These are phyloP conservation scores for Solanum dulcamara DNA, from an alignment of 257 asterid species.

Conservation along the genomic window DNA sequence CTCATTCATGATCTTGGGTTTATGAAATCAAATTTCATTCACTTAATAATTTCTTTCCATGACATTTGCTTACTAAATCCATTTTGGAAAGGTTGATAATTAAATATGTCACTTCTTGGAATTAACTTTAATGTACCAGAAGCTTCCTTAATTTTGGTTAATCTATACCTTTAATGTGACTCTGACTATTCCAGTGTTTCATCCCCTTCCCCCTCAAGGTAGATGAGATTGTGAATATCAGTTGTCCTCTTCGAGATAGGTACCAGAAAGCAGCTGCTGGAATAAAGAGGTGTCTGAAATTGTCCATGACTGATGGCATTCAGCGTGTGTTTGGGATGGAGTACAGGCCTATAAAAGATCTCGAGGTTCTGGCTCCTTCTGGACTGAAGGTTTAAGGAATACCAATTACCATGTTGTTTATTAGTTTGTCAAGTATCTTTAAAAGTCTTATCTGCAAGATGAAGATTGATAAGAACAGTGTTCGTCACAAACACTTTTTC, in stretches of 20 bases:
- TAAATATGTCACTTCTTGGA: not conserved
- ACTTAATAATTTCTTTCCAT: not conserved
- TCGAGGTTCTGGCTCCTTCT: constrained; percentile 60
- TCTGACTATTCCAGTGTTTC: not conserved
- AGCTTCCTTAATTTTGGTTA: not conserved
- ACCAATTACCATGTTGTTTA: not conserved
- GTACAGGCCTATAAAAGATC: constrained; percentile 79
- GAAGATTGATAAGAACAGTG: not conserved
- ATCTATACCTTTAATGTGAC: not conserved
- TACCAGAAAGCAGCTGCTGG: constrained; percentile 72
- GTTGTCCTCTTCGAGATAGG: constrained; percentile 71
- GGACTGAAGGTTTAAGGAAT: constrained; percentile 56
- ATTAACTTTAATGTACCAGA: not conserved
- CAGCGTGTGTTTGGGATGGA: constrained; percentile 96
- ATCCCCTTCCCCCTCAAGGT: constrained; percentile 33
- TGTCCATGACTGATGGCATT: constrained; percentile 91
- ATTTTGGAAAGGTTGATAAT: not conserved
- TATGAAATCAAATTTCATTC: not conserved
- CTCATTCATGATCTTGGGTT: not conserved
- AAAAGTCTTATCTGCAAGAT: not conserved
- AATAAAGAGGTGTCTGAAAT: constrained; percentile 78
- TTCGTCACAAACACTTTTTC: not conserved
- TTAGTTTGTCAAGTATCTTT: not conserved
- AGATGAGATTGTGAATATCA: constrained; percentile 86
- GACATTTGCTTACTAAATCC: not conserved